Evolutionary conservation across 441 rosid genomes (phyloP).

Genomic region (Mallotus repandus): DNA sequence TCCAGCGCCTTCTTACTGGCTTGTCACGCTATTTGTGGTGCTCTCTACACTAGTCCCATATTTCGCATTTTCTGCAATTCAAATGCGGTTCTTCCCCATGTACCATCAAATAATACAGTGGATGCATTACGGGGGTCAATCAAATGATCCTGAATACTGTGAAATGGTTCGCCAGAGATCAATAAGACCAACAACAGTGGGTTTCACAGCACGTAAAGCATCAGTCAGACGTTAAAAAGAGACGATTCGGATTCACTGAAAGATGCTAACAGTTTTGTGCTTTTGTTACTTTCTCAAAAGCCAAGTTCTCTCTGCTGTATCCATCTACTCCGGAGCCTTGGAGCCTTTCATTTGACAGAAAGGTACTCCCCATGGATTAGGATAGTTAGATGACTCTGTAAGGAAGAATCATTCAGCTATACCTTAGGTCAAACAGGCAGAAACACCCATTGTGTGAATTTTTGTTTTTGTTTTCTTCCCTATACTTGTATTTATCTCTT

Average conservation of each 20-base stretch:
- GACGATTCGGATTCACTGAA: constrained; percentile 4
- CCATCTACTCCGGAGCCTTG: background rate
- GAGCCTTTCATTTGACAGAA: background rate
- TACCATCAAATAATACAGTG: constrained; percentile 88
- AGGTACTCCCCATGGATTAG: background rate
- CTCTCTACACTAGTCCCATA: constrained; percentile 64
- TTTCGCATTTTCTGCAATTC: constrained; percentile 58
- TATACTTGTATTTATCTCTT: background rate
- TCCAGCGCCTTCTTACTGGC: constrained; percentile 83
- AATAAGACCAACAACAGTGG: constrained; percentile 57
- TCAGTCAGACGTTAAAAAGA: constrained; percentile 25
- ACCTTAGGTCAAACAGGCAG: background rate
- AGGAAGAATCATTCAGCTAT: constrained; percentile 19
- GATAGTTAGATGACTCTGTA: background rate
- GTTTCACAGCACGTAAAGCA: constrained; percentile 69
- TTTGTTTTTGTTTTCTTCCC: constrained; percentile 10
- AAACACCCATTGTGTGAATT: constrained; percentile 3
- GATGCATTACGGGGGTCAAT: constrained; percentile 64
- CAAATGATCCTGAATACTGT: constrained; percentile 70
- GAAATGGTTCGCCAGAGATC: constrained; percentile 79
- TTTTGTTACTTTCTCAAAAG: background rate
- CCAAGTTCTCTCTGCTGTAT: constrained; percentile 2
- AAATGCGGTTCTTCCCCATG: constrained; percentile 79
- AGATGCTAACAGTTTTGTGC: constrained; percentile 6
- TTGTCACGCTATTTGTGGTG: constrained; percentile 53